phyloP scores from a whole-genome alignment of 2,329 filamentous ascomycete species.

The Apiospora marii region DNA sequence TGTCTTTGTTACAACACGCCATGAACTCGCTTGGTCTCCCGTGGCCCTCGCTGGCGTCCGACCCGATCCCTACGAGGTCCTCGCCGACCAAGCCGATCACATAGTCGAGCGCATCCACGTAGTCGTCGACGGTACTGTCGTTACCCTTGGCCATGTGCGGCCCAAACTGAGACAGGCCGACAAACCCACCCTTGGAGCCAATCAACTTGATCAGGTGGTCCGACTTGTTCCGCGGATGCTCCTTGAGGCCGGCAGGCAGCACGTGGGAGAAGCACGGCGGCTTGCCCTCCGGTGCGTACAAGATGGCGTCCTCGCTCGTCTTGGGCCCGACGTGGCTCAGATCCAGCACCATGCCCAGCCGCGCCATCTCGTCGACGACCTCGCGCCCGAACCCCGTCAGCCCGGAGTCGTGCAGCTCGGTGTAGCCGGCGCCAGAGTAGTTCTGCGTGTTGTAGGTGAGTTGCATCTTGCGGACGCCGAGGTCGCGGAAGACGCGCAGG shows the following conservation, averaged over 20 bases:
- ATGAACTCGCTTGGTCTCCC: conserved; percentile 48
- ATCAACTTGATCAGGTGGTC: conserved; percentile 46
- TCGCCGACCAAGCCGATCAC: conserved; percentile 46
- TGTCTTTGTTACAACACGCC: conserved; percentile 51
- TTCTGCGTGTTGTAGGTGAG: conserved; percentile 53
- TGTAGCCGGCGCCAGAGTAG: conserved; percentile 50
- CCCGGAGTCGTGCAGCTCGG: conserved; percentile 45
- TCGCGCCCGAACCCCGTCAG: conserved; percentile 41
- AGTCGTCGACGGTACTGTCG: conserved; percentile 51
- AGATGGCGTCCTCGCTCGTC: conserved; percentile 45
- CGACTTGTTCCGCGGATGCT: conserved; percentile 49
- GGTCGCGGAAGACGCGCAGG: conserved; percentile 48
- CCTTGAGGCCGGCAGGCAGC: conserved; percentile 44
- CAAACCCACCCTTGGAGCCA: conserved; percentile 46
- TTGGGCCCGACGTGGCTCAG: conserved; percentile 46
- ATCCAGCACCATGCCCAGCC: conserved; percentile 45
- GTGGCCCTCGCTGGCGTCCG: conserved; percentile 49
- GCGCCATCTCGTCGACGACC: conserved; percentile 36
- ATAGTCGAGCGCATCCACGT: conserved; percentile 49
- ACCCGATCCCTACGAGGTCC: conserved; percentile 47
- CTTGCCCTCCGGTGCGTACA: conserved; percentile 40
- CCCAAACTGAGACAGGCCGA: conserved; percentile 49
- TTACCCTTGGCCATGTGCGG: conserved; percentile 50
- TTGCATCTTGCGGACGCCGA: conserved; percentile 52
- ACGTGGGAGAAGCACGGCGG: conserved; percentile 51